Base-by-base conservation (phyloP, 176 grass and related monocot genomes). In the Musa itinerans region DNA sequence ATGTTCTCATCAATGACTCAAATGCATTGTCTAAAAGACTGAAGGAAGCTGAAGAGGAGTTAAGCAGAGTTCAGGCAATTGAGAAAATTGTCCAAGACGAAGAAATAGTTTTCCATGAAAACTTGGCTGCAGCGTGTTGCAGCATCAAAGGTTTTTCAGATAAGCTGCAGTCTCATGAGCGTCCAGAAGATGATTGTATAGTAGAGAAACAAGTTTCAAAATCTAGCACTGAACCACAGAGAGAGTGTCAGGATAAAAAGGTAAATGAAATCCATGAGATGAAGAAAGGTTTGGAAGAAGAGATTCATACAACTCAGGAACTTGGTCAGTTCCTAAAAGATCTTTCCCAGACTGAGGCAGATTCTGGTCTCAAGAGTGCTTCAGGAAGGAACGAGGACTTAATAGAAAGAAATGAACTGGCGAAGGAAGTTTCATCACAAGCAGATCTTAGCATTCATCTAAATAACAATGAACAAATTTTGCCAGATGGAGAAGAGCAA, bases 81-180 rank as follows among this genome's bases (percentile, higher is more conserved):
- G 69, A 71, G 69, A 71, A 52, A 52, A 52, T 57, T 11, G 79
- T 93, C 66, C 81, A 87, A 24, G 89, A 88, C 57, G 94, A 87
- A 24, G 88, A 90, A 51, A 77, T 78, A 34, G 83, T 77, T 23
- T 80, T 97, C 57, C 82, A 71, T 15, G 79, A 86, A 34, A 86
- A 89, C 23, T 89, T 97, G 71, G 65, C 68, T 2, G 94, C 90
- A 83, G 72, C 83, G 21, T 85, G 83, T 66, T 70, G 52, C 54
- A 90, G 77, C 63, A 82, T 97, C 23, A 70, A 66, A 49, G 80
- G 81, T 75, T 57, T 97, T 68, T 85, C 90, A 49, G 86, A 91
- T 49, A 57, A 89, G 75, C 76, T 97, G 67, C 80, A 87, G 16
- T 83, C 87, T 15, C 70, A 83, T 3, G 73, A 78, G n/a, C 80